These are phyloP conservation scores for Penicillium pancosmium DNA, from an alignment of 495 filamentous ascomycete genomes.

Conservation along the genomic window DNA sequence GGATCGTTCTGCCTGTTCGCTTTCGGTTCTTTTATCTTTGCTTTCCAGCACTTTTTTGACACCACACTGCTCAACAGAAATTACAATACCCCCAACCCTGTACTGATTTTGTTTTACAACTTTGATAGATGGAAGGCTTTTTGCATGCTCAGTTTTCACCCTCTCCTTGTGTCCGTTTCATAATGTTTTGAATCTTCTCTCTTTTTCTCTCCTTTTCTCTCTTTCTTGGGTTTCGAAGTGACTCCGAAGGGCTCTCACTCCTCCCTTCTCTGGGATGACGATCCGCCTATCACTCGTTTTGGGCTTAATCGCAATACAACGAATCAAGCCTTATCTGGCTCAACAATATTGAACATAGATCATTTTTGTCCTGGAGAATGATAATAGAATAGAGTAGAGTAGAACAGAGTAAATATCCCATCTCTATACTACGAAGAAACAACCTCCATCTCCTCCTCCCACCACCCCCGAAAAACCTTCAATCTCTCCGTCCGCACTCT, in stretches of 20 bases:
- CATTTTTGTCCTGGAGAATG: neutral
- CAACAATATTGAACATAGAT: conserved; percentile 15
- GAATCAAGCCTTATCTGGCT: neutral
- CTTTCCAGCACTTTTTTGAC: conserved; percentile 5
- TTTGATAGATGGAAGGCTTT: conserved; percentile 24
- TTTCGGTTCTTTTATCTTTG: conserved; percentile 12
- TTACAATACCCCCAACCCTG: conserved; percentile 25
- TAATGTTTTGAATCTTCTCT: conserved; percentile 2
- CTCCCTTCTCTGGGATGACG: neutral
- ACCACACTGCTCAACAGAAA: conserved; percentile 28
- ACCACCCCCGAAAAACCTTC: conserved; percentile 67
- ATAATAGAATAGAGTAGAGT: too few relatives aligned
- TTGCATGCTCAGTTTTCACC: neutral
- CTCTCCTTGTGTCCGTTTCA: neutral
- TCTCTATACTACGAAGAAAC: conserved; percentile 2
- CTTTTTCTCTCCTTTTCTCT: neutral
- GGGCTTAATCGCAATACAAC: conserved; percentile 9
- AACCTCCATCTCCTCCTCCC: conserved; percentile 62
- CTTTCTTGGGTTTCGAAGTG: neutral
- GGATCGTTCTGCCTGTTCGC: conserved; percentile 11
- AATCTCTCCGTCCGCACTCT: conserved; percentile 65
- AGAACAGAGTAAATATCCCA: neutral
- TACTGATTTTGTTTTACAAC: conserved; percentile 15
- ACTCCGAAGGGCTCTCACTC: neutral
- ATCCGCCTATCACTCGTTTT: conserved; percentile 13